These are phyloP conservation scores for Dispira parvispora DNA, from an alignment of 192 early-diverging fungal species.

Conservation along the genomic window DNA sequence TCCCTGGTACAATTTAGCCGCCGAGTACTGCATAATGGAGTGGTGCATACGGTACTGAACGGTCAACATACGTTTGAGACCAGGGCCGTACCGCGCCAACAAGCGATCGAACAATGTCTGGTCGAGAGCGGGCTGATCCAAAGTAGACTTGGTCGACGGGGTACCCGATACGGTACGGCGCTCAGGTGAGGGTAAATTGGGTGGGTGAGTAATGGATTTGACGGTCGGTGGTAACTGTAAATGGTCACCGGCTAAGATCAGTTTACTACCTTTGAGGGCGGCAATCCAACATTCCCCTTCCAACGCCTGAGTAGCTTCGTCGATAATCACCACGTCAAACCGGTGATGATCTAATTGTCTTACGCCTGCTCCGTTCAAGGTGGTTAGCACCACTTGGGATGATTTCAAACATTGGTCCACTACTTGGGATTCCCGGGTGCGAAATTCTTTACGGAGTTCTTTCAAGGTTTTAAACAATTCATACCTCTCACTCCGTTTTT, in stretches of 20 bases:
- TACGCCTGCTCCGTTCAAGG: slow-evolving; percentile 54
- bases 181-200: slow-evolving; percentile 13
- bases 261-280: slow-evolving; percentile 44
- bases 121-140: slow-evolving; percentile 15
- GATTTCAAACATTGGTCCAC: slow-evolving; percentile 35
- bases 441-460: slow-evolving; percentile 49
- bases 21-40: slow-evolving; percentile 60
- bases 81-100: slow-evolving; percentile 33
- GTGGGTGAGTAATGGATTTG: slow-evolving; percentile 26
- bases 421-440: slow-evolving; percentile 48
- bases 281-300: slow-evolving; percentile 87
- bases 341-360: slow-evolving; percentile 15
- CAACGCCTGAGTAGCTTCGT: slow-evolving; percentile 75
- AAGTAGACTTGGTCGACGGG: slow-evolving; percentile 14
- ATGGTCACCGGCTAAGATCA: slow-evolving; percentile 81
- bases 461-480: slow-evolving; percentile 42
- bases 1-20: slow-evolving; percentile 48
- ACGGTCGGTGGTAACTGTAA: slow-evolving; percentile 79
- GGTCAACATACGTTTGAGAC: slow-evolving; percentile 47
- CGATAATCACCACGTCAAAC: slow-evolving; percentile 78
- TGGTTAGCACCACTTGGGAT: slow-evolving; percentile 56
- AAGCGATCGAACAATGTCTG: slow-evolving; percentile 72
- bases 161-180: slow-evolving; percentile 13
- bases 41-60: slow-evolving; percentile 86
- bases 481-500: slow-evolving; percentile 40